phyloP scores from a whole-genome alignment of 2,329 filamentous ascomycete species.

The Colletotrichum tofieldiae region DNA sequence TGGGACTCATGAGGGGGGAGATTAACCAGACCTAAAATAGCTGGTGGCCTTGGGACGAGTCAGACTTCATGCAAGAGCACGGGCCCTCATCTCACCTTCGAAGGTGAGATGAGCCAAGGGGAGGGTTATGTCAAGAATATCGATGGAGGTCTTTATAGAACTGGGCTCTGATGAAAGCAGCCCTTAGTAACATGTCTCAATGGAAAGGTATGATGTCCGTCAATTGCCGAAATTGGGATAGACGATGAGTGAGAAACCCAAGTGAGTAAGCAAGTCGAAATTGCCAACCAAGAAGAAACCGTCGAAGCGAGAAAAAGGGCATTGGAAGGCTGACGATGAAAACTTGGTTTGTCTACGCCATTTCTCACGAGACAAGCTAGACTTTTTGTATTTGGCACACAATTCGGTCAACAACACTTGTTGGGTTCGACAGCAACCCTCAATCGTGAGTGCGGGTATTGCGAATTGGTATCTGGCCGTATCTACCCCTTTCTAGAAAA shows the following conservation, averaged over 20 bases:
- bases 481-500: no score
- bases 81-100: constrained; percentile 27
- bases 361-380: no score
- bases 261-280: not conserved
- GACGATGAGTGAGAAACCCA: not conserved
- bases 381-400: not conserved
- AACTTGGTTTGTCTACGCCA: no score
- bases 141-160: not conserved
- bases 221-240: not conserved
- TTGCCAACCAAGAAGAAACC: not conserved
- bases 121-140: not conserved
- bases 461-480: no score
- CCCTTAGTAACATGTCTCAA: no score
- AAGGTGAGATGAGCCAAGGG: not conserved
- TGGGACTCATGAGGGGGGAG: not conserved
- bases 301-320: not conserved
- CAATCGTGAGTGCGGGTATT: no score
- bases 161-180: not conserved
- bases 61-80: constrained; percentile 32
- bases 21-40: constrained; percentile 27
- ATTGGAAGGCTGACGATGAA: no score
- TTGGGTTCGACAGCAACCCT: not conserved
- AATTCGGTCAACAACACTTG: not conserved
- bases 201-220: no score
- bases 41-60: not conserved